Evolutionary conservation across 306 rosid species (phyloP), one percentile per base, ranked within the genome.

Genomic region (Hippophae rhamnoides): DNA sequence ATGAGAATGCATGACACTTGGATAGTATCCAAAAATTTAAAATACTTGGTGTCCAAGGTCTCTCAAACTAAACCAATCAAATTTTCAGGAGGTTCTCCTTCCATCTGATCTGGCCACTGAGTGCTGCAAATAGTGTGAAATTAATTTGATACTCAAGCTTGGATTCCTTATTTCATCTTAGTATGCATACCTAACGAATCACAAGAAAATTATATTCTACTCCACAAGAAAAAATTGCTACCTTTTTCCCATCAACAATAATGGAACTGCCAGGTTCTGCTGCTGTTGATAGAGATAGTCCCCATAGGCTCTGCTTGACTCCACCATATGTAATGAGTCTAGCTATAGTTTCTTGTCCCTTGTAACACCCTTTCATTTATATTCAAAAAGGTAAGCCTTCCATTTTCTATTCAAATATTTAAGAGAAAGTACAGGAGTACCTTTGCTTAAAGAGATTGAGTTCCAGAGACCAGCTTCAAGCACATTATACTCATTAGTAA

Each of bases 341-440:
- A 72, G 98, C 68, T 74, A 90, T 79, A 55, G 98, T 90, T 80
- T 90, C 98, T 74, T 90, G 95, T 66, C 96, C 98, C 74, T 87
- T 90, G 77, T 87, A 90, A 74, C 98, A 90, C 46, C 96, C 96
- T 90, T 81, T 53, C 45, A 77, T 77, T 62, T 38, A 69, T 25
- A 79, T 46, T 60, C 57, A 69, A 62, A 74, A 53, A 46, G 43
- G 47, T 14, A 44, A 67, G 58, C 49, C 38, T 62, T 13, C 12
- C 56, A 8, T 54, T 46, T 47, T 69, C 47, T 55, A 47, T 31
- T 72, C 57, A 52, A 64, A 66, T 56, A 56, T 10, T 54, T 25
- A 50, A 40, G 13, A 56, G 56, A 58, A 62, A 75, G 41, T 54
- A 74, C 13, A 41, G 53, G 71, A 46, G 58, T 66, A 78, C 97